Evolutionary conservation across 805 yeast species (phyloP), one percentile per base, ranked within the genome.

Genomic region (Barnettozyma sucrosica): DNA sequence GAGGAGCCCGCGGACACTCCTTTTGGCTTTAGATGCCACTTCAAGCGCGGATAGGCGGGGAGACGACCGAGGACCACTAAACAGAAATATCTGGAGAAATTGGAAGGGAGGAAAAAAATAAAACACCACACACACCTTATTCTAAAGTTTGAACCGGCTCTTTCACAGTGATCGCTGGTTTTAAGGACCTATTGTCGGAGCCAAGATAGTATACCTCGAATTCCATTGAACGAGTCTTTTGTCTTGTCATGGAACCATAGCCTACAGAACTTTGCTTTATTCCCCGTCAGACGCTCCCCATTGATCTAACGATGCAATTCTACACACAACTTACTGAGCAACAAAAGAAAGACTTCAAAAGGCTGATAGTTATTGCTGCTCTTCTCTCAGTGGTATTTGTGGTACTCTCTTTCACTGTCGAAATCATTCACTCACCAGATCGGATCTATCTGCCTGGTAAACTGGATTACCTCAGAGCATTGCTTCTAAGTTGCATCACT

Each of bases 391-490:
- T 13, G 3, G 3, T 40, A 2, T 42, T 43, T 8, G 10, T 39
- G 3, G 8, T 24, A 5, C 26, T 36, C 1, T 36, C 44, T 3
- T 14, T 26, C 1, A 25, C 41, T 6, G 52, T 59, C 3, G 45
- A 52, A 18, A 52, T 57, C 10, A 37, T 49, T 3, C 37, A 47
- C 18, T 37, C 28, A 4, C 30, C 42, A 8, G 44, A 41, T n/a
- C 45, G 42, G 24, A 49, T 56, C 7, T 70, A 68, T 52, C 54
- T 55, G 4, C 75, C 75, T 10, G 56, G 55, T 39, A 55, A 64
- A 0, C 67, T 68, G 41, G 75, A 70, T 47, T 70, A 69, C 48
- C 63, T 69, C 28, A 54, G 75, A 46, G 65, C 71, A 2, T 53
- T 64, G 13, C 55, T 70, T 13, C 51, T 70, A 5, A 69, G 72